A percentile compares a stretch with the other conserved stretches of the same genome.
These are phyloP conservation scores for Apiospora aurea DNA, from an alignment of 2,329 filamentous ascomycete species.

Conservation along the genomic window DNA sequence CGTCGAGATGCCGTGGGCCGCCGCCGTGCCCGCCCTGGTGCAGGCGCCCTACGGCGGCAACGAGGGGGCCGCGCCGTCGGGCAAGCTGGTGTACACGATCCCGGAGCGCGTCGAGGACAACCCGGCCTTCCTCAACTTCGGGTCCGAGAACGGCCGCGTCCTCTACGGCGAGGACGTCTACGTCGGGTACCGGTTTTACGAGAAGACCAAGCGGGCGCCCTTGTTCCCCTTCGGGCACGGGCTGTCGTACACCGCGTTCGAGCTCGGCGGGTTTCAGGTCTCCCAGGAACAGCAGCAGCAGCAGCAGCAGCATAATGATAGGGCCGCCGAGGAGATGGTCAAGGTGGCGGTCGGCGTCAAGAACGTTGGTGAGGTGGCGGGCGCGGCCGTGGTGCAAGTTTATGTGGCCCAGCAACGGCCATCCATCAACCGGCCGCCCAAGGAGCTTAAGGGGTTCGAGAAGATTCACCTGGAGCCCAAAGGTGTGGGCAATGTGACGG, in stretches of 20 bases:
- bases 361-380: too few species aligned
- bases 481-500: constrained; percentile 60
- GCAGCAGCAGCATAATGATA: too few species aligned
- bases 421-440: constrained; percentile 61
- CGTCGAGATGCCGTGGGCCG: constrained; percentile 73
- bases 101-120: constrained; percentile 73
- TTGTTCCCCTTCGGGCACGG: constrained; percentile 83
- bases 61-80: constrained; percentile 77
- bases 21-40: constrained; percentile 63
- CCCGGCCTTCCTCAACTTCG: constrained; percentile 78
- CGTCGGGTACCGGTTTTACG: constrained; percentile 82
- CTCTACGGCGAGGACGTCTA: constrained; percentile 84
- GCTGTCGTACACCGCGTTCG: constrained; percentile 77
- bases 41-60: constrained; percentile 88
- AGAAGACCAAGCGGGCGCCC: constrained; percentile 67
- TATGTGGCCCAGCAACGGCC: constrained; percentile 61
- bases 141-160: constrained; percentile 72
- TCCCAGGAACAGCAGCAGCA: too few species aligned
- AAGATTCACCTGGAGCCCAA: constrained; percentile 70
- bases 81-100: constrained; percentile 77
- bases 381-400: constrained; percentile 62
- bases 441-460: constrained; percentile 70
- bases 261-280: constrained; percentile 46
- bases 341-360: constrained; percentile 41
- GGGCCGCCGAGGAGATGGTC: too few species aligned